Percentiles rank a stretch among this genome's conserved stretches.
phyloP scores from a whole-genome alignment of 441 rosid species.

The California macrophylla region DNA sequence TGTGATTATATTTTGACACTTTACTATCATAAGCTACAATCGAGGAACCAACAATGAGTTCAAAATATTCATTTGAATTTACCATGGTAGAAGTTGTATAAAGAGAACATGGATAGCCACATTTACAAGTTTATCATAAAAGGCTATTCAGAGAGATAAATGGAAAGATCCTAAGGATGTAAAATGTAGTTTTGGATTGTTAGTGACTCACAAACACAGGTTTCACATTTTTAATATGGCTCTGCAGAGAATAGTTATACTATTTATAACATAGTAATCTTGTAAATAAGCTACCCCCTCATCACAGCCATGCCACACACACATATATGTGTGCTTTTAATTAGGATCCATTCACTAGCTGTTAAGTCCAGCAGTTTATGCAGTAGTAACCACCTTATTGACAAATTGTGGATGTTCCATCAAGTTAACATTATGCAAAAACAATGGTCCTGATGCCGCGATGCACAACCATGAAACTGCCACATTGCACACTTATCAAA shows the following conservation, averaged over 20 bases:
- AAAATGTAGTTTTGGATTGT: neutral
- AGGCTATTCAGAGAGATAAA: neutral
- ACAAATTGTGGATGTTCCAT: too few species aligned
- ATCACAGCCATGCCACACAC: neutral
- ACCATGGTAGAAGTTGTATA: neutral
- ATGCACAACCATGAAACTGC: too few species aligned
- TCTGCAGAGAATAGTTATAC: neutral
- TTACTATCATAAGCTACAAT: neutral
- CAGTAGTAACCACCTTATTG: too few species aligned
- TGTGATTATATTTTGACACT: too few species aligned
- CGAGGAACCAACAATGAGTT: neutral
- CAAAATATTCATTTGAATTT: neutral
- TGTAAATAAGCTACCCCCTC: neutral
- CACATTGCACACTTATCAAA: too few species aligned
- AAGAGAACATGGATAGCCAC: neutral
- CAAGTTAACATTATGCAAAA: too few species aligned
- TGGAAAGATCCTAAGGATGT: neutral
- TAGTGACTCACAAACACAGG: neutral
- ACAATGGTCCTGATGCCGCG: too few species aligned
- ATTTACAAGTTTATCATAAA: neutral
- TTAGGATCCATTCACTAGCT: too few species aligned
- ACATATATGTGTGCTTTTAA: too few species aligned
- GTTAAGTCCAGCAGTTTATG: too few species aligned
- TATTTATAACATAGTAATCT: neutral
- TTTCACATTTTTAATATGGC: neutral